Conservation (phyloP, 148 eudicot genomes). For the Beta vulgaris region DNA sequence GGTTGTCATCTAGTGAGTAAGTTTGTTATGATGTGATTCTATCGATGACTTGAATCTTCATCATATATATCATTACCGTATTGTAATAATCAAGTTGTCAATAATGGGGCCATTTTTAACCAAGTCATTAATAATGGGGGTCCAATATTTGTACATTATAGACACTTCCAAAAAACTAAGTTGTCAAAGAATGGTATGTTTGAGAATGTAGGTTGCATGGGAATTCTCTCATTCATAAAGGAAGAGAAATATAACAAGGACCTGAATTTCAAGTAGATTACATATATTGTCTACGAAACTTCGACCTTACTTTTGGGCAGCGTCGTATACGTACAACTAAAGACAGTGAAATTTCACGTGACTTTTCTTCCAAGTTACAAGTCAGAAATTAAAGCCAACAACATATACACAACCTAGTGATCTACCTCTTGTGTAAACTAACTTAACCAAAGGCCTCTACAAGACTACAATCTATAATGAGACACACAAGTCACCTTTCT, state of each 20-base stretch:
- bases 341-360: too few relatives aligned
- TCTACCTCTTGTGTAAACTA: too few relatives aligned
- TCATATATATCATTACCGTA: constrained; percentile 15
- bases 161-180: neutral
- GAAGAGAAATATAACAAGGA: neutral
- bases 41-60: neutral
- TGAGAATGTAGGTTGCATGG: constrained; percentile 10
- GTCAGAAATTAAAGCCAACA: too few relatives aligned
- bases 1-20: neutral
- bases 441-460: too few relatives aligned
- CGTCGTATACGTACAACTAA: too few relatives aligned
- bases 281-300: too few relatives aligned
- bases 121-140: neutral
- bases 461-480: too few relatives aligned
- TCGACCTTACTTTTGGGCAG: too few relatives aligned
- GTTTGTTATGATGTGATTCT: constrained; percentile 11
- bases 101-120: neutral
- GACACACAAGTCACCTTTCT: too few relatives aligned
- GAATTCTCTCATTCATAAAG: neutral
- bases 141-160: constrained; percentile 2
- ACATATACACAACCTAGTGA: too few relatives aligned
- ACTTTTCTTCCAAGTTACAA: too few relatives aligned
- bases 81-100: constrained; percentile 7
- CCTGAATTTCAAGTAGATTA: neutral
- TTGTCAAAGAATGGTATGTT: constrained; percentile 16